Evolutionary conservation across 768 basidiomycete genomes (phyloP), one percentile per base, ranked within the genome.

Genomic region (Boletus eberwhitei): DNA sequence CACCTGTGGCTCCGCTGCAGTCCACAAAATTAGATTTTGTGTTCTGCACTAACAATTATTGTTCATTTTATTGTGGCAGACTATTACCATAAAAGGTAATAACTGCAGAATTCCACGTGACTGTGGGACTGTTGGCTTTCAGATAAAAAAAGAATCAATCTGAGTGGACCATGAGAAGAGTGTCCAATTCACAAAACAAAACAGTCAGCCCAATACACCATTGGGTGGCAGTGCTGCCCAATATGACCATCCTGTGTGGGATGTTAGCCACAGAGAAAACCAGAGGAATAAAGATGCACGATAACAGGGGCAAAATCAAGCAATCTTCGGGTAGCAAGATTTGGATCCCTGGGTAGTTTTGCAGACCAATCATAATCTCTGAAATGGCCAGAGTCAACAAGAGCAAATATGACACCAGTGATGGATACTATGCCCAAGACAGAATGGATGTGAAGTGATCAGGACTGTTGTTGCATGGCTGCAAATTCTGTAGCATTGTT

Each of bases 271-370:
- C 19, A 26, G 14, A 19, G 19, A 8, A 26, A 29, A 34, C 8
- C 9, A 35, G 21, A 35, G n/a, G 41, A 43, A 17, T 16, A 13
- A 24, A 17, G 2, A 75, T 86, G 63, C 62, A 90, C 88, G 58
- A 90, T 88, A 17, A 90, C 78, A 40, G 89, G 88, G 4, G 87
- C 81, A 37, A 73, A 77, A 31, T 79, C 71, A 46, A 90, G 70
- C 24, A 90, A 77, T 37, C 71, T 71, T 54, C 76, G 61, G 8
- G 87, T 86, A 4, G 86, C 87, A 50, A 77, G 68, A 54, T 73
- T 64, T 1, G 87, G 85, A 57, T 90, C 82, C 40, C 67, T 77
- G 1, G 87, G 84, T 4, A 88, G 66, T 29, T 71, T 66, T 35
- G 79, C 79, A 19, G 80, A 61, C 73, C 78, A 79, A 2, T 75